phyloP scores from a whole-genome alignment of 2,329 filamentous ascomycete species.

The Hypoxylon sp. region DNA sequence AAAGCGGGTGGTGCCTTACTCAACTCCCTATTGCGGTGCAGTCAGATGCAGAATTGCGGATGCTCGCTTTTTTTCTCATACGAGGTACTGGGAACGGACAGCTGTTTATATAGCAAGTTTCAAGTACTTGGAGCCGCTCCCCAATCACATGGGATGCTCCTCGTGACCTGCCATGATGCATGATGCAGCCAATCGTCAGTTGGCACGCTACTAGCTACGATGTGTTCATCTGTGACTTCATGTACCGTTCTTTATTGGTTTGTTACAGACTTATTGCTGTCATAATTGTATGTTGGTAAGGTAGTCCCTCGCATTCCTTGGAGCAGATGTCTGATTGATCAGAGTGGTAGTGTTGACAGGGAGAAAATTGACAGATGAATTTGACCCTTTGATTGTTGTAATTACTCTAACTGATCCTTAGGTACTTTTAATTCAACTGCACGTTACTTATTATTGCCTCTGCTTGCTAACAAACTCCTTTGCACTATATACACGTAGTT shows the following conservation, averaged over 20 bases:
- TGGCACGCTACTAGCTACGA: background rate
- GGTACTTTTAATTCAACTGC: too few relatives aligned
- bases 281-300: background rate
- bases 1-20: background rate
- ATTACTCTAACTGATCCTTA: too few relatives aligned
- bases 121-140: background rate
- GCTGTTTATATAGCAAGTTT: background rate
- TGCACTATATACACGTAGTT: too few relatives aligned
- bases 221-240: background rate
- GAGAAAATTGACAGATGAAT: background rate
- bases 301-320: background rate
- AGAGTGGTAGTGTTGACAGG: background rate
- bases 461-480: too few relatives aligned
- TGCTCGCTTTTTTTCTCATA: slow-evolving; percentile 4
- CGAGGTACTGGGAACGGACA: slow-evolving; percentile 6
- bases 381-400: too few relatives aligned
- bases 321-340: background rate
- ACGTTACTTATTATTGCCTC: too few relatives aligned
- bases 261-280: background rate
- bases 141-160: background rate
- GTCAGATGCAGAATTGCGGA: background rate
- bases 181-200: background rate
- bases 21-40: slow-evolving; percentile 19
- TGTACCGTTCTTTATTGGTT: background rate
- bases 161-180: background rate